A percentile compares a stretch with the other conserved stretches of the same genome.
phyloP scores from a whole-genome alignment of 805 yeast species.

The Maudiozyma bulderi region DNA sequence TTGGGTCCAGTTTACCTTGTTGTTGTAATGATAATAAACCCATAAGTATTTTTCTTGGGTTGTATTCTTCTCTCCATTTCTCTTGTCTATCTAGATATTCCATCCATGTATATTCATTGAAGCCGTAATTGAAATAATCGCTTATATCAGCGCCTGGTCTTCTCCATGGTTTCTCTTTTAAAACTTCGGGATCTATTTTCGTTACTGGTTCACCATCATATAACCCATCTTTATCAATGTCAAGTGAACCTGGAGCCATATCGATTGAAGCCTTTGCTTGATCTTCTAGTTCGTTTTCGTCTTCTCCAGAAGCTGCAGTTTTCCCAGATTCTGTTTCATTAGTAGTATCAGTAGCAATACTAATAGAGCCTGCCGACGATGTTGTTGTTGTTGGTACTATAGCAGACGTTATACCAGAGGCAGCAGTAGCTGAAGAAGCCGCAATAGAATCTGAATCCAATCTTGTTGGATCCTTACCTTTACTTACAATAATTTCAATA shows the following conservation, averaged over 20 bases:
- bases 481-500: constrained; percentile 73
- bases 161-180: constrained; percentile 97
- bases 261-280: neutral
- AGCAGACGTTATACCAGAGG: constrained; percentile 7
- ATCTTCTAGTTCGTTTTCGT: constrained; percentile 1
- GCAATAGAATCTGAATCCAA: constrained; percentile 16
- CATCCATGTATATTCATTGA: constrained; percentile 93
- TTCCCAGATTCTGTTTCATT: constrained; percentile 7
- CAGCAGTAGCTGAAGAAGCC: constrained; percentile 11
- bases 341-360: constrained; percentile 10
- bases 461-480: constrained; percentile 24
- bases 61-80: constrained; percentile 64
- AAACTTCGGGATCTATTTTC: constrained; percentile 63
- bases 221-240: constrained; percentile 26
- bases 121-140: constrained; percentile 93
- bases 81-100: constrained; percentile 87
- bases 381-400: constrained; percentile 11
- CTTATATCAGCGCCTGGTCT: constrained; percentile 92
- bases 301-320: constrained; percentile 5
- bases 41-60: constrained; percentile 71
- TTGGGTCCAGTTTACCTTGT: constrained; percentile 35
- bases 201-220: constrained; percentile 76
- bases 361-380: constrained; percentile 7
- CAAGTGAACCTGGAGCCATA: constrained; percentile 14
- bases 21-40: constrained; percentile 32